Conservation (phyloP, 805 yeast species). For the Metschnikowia anglica region DNA sequence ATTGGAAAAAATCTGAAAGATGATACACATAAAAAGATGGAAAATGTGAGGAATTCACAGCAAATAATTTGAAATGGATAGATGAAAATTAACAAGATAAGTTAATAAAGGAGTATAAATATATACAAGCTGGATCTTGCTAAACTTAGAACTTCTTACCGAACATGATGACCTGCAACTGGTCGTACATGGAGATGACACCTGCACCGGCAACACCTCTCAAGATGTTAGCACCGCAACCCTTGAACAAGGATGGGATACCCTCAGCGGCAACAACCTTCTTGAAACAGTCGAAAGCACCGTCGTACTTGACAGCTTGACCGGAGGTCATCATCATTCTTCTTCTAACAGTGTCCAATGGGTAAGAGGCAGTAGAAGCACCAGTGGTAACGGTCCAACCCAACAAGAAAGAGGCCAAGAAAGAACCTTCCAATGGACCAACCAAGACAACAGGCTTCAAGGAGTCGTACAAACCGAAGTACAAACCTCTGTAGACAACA, state of each 20-base stretch:
- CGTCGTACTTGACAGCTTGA: conserved; percentile 94
- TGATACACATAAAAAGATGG: not conserved
- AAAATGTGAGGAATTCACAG: not conserved
- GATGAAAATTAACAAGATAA: conserved; percentile 15
- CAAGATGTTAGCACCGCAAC: conserved; percentile 99
- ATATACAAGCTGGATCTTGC: conserved; percentile 20
- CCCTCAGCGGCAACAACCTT: conserved; percentile 96
- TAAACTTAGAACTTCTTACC: conserved; percentile 78
- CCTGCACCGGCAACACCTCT: conserved; percentile 99
- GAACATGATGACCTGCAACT: conserved; percentile 89
- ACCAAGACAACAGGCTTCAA: conserved; percentile 91
- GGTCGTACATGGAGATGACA: conserved; percentile 97
- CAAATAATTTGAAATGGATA: not conserved
- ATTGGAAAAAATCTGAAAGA: not conserved
- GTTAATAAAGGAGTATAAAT: conserved; percentile 19
- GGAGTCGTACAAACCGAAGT: conserved; percentile 97
- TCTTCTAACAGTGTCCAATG: conserved; percentile 99
- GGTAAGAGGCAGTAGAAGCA: conserved; percentile 98
- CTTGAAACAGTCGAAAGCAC: conserved; percentile 91
- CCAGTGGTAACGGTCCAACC: conserved; percentile 99
- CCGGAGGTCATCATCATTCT: conserved; percentile 99
- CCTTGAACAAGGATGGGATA: conserved; percentile 90
- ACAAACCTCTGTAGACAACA: conserved; percentile 97
- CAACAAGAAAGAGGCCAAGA: conserved; percentile 91
- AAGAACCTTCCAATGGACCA: conserved; percentile 92